Evolutionary conservation across 169 alveolate genomes (phyloP).

Genomic region (Eimeria sp.): DNA sequence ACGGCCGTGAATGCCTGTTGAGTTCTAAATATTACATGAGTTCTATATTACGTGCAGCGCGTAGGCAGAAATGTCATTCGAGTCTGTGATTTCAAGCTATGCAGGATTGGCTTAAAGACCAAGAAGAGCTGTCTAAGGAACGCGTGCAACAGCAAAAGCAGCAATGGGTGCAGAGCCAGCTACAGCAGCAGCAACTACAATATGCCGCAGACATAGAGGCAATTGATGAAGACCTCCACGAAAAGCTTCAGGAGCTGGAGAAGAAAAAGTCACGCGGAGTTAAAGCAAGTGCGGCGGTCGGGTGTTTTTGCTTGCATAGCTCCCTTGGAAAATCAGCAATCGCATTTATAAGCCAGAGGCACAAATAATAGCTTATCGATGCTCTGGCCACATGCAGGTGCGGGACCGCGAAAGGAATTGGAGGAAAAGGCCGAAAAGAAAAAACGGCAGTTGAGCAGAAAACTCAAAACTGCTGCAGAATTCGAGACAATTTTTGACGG

Average conservation of each 20-base stretch:
- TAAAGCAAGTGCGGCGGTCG: conserved; percentile 20
- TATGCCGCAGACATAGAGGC: conserved; percentile 38
- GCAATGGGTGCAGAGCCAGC: conserved; percentile 71
- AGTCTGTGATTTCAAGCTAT: background rate
- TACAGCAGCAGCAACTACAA: conserved; percentile 72
- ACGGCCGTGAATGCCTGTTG: background rate
- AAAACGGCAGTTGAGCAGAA: conserved; percentile 64
- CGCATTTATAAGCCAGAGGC: background rate
- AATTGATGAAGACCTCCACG: conserved; percentile 38
- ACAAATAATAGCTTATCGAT: background rate
- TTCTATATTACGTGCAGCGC: background rate
- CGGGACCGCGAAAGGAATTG: conserved; percentile 50
- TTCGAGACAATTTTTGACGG: conserved; percentile 41
- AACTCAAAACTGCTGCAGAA: conserved; percentile 67
- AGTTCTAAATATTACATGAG: no score
- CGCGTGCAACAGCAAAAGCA: conserved; percentile 26
- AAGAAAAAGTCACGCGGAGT: conserved; percentile 37
- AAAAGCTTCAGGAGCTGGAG: conserved; percentile 49
- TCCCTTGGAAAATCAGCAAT: background rate
- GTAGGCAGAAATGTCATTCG: background rate
- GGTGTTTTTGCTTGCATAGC: background rate
- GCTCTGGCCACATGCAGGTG: conserved; percentile 42
- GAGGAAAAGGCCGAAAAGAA: conserved; percentile 76
- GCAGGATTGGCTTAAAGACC: conserved; percentile 81
- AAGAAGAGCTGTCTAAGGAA: conserved; percentile 44